Percentiles rank a stretch among this genome's conserved stretches.
These are phyloP conservation scores for Coleophoma eucalyptorum DNA, from an alignment of 2,329 filamentous ascomycete species.

Conservation along the genomic window DNA sequence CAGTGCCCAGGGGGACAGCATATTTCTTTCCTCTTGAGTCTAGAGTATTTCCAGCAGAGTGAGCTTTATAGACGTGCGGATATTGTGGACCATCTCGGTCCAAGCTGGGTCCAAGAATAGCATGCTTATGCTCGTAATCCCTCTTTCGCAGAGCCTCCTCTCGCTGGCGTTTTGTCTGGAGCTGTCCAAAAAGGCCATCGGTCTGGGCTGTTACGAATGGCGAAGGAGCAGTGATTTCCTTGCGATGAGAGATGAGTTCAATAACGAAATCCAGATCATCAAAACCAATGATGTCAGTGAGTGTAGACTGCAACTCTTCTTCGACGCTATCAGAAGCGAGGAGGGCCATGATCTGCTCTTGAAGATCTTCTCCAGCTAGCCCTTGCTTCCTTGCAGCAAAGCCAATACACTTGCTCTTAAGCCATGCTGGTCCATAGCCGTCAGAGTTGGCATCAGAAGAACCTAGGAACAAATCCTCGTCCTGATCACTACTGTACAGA, in stretches of 20 bases:
- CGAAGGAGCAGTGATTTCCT: conserved; percentile 55
- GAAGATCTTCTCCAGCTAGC: conserved; percentile 65
- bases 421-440: conserved; percentile 63
- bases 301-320: conserved; percentile 84
- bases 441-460: conserved; percentile 18
- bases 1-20: conserved; percentile 71
- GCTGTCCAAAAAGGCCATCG: conserved; percentile 45
- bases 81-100: conserved; percentile 71
- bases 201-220: conserved; percentile 27
- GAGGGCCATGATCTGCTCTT: conserved; percentile 73
- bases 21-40: conserved; percentile 80
- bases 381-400: conserved; percentile 63
- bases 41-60: conserved; percentile 81
- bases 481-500: conserved; percentile 61
- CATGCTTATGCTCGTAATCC: conserved; percentile 81
- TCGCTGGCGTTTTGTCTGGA: conserved; percentile 74
- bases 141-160: conserved; percentile 72
- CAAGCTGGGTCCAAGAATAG: conserved; percentile 66
- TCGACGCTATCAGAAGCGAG: conserved; percentile 66
- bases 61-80: conserved; percentile 86
- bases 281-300: conserved; percentile 89
- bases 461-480: conserved; percentile 36
- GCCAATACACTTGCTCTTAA: conserved; percentile 62
- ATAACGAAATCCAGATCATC: conserved; percentile 92
- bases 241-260: conserved; percentile 77